These are phyloP conservation scores for Vanrija humicola DNA, from an alignment of 1,284 basidiomycete species.

Conservation along the genomic window DNA sequence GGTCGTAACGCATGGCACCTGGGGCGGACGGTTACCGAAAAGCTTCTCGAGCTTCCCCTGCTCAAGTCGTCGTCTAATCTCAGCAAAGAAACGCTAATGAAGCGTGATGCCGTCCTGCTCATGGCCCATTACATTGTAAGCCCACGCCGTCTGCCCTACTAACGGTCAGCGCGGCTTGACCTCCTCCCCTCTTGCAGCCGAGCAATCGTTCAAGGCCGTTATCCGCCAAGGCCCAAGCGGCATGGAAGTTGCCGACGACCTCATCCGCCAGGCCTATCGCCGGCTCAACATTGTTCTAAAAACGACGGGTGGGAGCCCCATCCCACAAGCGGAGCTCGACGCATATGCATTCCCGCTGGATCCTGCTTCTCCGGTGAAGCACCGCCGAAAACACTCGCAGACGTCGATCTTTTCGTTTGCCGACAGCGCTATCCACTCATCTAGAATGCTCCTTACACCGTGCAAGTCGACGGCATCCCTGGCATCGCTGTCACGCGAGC, in stretches of 20 bases:
- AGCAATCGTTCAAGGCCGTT: constrained; percentile 30
- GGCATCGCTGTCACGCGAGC: constrained; percentile 9
- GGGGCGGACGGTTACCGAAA: constrained; percentile 26
- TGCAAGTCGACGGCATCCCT: constrained; percentile 27
- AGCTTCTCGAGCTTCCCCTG: constrained; percentile 19
- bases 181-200: constrained; percentile 14
- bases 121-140: constrained; percentile 41
- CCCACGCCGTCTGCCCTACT: not conserved
- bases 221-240: constrained; percentile 25
- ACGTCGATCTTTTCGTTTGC: constrained; percentile 15
- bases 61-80: constrained; percentile 4
- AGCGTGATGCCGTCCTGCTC: constrained; percentile 14
- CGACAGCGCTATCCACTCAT: constrained; percentile 5
- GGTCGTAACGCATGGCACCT: constrained; percentile 37
- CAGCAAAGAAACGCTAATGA: constrained; percentile 7
- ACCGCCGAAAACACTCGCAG: constrained; percentile 9
- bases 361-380: too few relatives aligned
- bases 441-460: constrained; percentile 13
- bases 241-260: constrained; percentile 29
- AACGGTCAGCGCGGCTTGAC: constrained; percentile 31
- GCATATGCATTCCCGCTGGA: constrained; percentile 21
- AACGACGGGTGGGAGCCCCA: constrained; percentile 6
- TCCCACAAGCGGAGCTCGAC: not conserved
- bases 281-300: constrained; percentile 31
- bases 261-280: constrained; percentile 35